phyloP scores from a whole-genome alignment of 2,329 filamentous ascomycete genomes.

The Pseudodiploospora longispora region DNA sequence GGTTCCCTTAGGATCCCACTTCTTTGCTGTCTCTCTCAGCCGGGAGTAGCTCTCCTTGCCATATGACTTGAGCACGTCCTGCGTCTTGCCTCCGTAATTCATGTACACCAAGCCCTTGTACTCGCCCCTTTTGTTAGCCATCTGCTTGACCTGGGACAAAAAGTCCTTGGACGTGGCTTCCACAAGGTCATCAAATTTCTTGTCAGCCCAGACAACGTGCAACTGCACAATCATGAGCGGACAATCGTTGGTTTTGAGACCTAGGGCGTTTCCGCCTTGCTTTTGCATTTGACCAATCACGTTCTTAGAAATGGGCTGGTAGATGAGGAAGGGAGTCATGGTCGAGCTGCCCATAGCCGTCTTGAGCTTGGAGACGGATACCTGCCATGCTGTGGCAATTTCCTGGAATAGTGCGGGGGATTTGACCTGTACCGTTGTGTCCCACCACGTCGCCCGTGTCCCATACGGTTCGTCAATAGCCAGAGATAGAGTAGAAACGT shows the following conservation, averaged over 20 bases:
- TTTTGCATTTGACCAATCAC: constrained; percentile 22
- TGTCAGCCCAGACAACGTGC: constrained; percentile 15
- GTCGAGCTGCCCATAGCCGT: constrained; percentile 6
- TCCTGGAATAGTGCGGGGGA: constrained; percentile 18
- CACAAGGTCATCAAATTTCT: constrained; percentile 22
- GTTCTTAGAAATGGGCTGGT: constrained; percentile 32
- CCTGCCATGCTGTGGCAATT: constrained; percentile 18
- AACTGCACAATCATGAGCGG: constrained; percentile 26
- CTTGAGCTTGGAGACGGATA: constrained; percentile 9
- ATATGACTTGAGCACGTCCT: constrained; percentile 31
- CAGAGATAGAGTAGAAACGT: constrained; percentile 15
- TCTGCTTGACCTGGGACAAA: constrained; percentile 14
- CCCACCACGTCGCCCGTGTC: constrained; percentile 21
- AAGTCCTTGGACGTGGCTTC: constrained; percentile 10
- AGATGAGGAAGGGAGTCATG: constrained; percentile 17
- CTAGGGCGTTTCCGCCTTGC: constrained; percentile 34
- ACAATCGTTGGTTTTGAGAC: constrained; percentile 26
- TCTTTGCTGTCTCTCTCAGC: constrained; percentile 14
- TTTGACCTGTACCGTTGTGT: constrained; percentile 17
- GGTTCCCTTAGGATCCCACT: constrained; percentile 20
- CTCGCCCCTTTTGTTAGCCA: constrained; percentile 20
- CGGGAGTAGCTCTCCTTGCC: constrained; percentile 23
- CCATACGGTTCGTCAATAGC: constrained; percentile 18
- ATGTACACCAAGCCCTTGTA: constrained; percentile 27
- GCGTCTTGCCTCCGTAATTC: constrained; percentile 26